phyloP scores from a whole-genome alignment of 306 rosid species.

The Potentilla sterilis region DNA sequence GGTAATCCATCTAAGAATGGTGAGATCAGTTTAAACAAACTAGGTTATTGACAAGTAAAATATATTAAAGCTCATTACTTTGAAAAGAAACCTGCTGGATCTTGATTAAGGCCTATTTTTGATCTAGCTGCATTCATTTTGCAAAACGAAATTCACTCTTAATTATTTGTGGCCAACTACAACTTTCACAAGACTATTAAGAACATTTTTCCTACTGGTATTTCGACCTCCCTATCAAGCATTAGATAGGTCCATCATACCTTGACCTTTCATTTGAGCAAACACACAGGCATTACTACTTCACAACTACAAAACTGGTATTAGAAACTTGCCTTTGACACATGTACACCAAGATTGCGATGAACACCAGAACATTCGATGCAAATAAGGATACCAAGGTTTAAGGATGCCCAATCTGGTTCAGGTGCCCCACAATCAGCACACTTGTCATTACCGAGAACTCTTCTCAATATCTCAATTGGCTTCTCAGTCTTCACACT shows the following conservation, averaged over 20 bases:
- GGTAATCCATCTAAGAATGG: too few relatives aligned
- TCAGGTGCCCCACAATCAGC: constrained; percentile 88
- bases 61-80: too few relatives aligned
- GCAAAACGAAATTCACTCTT: background rate
- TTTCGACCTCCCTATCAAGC: background rate
- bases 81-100: too few relatives aligned
- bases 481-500: constrained; percentile 51
- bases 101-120: too few relatives aligned
- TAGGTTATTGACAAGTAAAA: too few relatives aligned
- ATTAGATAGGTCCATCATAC: constrained; percentile 1
- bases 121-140: too few relatives aligned
- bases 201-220: background rate
- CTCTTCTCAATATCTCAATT: constrained; percentile 64
- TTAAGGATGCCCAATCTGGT: constrained; percentile 89
- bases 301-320: background rate
- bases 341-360: constrained; percentile 88
- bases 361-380: constrained; percentile 86
- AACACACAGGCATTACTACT: background rate
- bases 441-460: constrained; percentile 76
- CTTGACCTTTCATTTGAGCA: background rate
- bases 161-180: background rate
- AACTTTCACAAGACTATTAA: background rate
- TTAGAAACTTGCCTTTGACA: constrained; percentile 67
- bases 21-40: too few relatives aligned
- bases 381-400: constrained; percentile 80